Evolutionary conservation across 2,329 filamentous ascomycete species (phyloP).

Genomic region (Diaporthe ampelina): DNA sequence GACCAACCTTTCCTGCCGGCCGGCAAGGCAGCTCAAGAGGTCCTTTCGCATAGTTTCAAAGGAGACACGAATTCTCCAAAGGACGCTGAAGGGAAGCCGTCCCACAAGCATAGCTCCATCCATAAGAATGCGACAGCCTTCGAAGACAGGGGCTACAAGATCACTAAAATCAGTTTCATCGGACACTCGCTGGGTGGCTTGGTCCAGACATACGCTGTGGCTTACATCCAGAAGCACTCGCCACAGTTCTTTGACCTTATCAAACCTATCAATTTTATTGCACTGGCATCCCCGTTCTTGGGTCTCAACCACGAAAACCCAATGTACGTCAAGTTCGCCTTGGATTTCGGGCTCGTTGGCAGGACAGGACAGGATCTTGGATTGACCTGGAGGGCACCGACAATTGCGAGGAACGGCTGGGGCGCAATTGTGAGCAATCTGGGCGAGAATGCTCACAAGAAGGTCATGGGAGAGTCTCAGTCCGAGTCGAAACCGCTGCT

Average conservation of each 20-base stretch:
- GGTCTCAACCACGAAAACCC: slow-evolving; percentile 98
- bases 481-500: slow-evolving; percentile 90
- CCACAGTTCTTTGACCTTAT: slow-evolving; percentile 91
- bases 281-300: slow-evolving; percentile 87
- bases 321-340: slow-evolving; percentile 94
- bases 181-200: slow-evolving; percentile 92
- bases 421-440: slow-evolving; percentile 87
- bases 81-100: slow-evolving; percentile 51
- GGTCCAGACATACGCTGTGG: slow-evolving; percentile 93
- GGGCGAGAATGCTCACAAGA: slow-evolving; percentile 75
- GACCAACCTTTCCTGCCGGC: slow-evolving; percentile 89
- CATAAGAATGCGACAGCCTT: slow-evolving; percentile 50
- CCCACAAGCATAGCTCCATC: slow-evolving; percentile 66
- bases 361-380: slow-evolving; percentile 95
- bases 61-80: slow-evolving; percentile 57
- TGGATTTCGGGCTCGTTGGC: slow-evolving; percentile 97
- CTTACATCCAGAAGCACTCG: slow-evolving; percentile 96
- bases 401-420: slow-evolving; percentile 88
- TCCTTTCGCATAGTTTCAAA: slow-evolving; percentile 56
- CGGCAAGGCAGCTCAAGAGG: slow-evolving; percentile 63
- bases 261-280: slow-evolving; percentile 90
- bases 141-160: slow-evolving; percentile 76
- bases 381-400: slow-evolving; percentile 92
- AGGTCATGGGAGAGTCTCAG: slow-evolving; percentile 71
- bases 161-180: slow-evolving; percentile 95